Evolutionary conservation across 2,329 filamentous ascomycete genomes (phyloP), one percentile per base, ranked within the genome.

Genomic region (Neofusicoccum kwambonambiense): DNA sequence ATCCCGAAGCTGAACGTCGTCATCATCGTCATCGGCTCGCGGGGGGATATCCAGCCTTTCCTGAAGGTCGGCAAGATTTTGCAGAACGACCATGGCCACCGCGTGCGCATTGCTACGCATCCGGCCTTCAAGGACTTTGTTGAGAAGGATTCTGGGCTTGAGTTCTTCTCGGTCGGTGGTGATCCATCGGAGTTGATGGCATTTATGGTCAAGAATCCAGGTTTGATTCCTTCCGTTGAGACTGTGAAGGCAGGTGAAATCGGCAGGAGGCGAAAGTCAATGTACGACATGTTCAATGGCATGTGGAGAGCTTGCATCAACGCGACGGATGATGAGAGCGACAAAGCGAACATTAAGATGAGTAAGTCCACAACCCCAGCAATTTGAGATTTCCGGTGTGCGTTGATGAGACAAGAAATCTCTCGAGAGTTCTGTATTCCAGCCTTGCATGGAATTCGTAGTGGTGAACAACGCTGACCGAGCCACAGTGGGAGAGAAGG

Each of bases 121-220:
- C 89, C 90, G 1, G 87, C 87, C 0, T 94, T 94, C 74, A 87
- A 87, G 54, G 86, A 91, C 0, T 92, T 93, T 70, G 86, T 94
- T 1, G 84, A 91, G 70, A 83, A 89, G 56, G 89, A 92, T 67
- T 87, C 79, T 13, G 89, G 87, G 0, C 81, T 94, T 0, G 91
- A 94, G 70, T 94, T 94, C 78, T 94, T 93, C 76, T 89, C 86
- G 1, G 86, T 93, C 1, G 91, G 91, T 1, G 91, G 91, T 1
- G 88, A 94, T 70, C 91, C 91, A 1, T 87, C 89, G 0, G 90
- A 93, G 75, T 80, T 95, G 1, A 94, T 94, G 91, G 89, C 90
- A 0, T 94, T 93, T 75, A 94, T 95, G 91, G 90, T 93, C 39
- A 92, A 92, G 78, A 93, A 94, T 70, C 90, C 83, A 0, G 90